Evolutionary conservation across 306 rosid species (phyloP), one percentile per base, ranked within the genome.

Genomic region (Dryas octopetala): DNA sequence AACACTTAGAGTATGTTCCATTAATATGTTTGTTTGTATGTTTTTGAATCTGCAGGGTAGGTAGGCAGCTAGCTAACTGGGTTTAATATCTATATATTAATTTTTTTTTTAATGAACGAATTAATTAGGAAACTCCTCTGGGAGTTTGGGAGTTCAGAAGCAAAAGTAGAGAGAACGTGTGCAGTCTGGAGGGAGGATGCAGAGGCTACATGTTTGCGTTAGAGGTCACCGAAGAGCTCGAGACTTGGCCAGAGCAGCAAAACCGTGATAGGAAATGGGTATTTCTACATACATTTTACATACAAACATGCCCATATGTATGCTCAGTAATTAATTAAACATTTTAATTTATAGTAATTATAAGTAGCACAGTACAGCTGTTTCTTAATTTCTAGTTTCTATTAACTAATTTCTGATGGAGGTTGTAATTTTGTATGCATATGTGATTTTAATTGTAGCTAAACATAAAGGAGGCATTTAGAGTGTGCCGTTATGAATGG

Each of bases 141-240:
- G 98, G 98, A 83, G 81, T 80, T 49, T 93, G 98, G 98, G 93
- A 87, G 71, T 93, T 90, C 80, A 86, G 94, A 83, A 93, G 98
- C 88, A 93, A 90, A 87, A 93, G 94, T 82, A 89, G 78, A 44
- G 83, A 87, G 77, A 75, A 89, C 65, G 57, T 81, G 61, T 80
- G 89, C 82, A 72, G 84, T 76, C 68, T 74, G 65, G 87, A 84
- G 80, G 98, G 98, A 70, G 96, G 87, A 57, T 89, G 98, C 89
- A 73, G 82, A 78, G 98, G 98, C 50, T 93, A 88, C 83, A 93
- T 93, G 96, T 93, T 90, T 75, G 89, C 98, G 50, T 80, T 93
- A 62, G 89, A 93, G 87, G 98, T 93, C 73, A 93, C 90, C 6
- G 89, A 89, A 82, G 92, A 87, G 84, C 92, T 90, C 4, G 92